Conservation (phyloP, 805 yeast genomes). For the Candida ortonii region DNA sequence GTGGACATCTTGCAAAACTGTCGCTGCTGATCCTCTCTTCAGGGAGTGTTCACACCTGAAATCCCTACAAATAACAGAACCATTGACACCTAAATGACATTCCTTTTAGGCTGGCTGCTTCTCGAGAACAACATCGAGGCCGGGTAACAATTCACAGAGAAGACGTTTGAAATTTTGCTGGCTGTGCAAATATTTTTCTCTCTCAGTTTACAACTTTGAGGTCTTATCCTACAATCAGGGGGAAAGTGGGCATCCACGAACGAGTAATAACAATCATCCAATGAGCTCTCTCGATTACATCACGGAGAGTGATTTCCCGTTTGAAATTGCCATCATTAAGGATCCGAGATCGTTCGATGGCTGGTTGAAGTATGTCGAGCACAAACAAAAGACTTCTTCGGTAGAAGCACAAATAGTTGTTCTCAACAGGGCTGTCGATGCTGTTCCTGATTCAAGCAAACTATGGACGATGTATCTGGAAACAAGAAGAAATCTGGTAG, state of each 20-base stretch:
- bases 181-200: background rate
- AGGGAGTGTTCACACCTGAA: too few species aligned
- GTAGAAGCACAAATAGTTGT: slow-evolving; percentile 43
- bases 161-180: too few species aligned
- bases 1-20: slow-evolving; percentile 29
- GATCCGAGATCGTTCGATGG: slow-evolving; percentile 33
- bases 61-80: too few species aligned
- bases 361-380: slow-evolving; percentile 47
- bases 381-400: slow-evolving; percentile 25
- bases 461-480: slow-evolving; percentile 54
- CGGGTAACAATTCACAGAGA: too few species aligned
- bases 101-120: background rate
- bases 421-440: slow-evolving; percentile 48
- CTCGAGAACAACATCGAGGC: background rate
- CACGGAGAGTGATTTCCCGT: slow-evolving; percentile 31
- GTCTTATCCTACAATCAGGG: too few species aligned
- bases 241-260: background rate
- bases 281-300: slow-evolving; percentile 10
- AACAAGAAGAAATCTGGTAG: slow-evolving; percentile 30
- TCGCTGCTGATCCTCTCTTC: too few species aligned
- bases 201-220: too few species aligned
- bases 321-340: slow-evolving; percentile 36
- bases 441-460: slow-evolving; percentile 45
- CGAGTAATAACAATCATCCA: slow-evolving; percentile 2
- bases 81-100: too few species aligned